Conservation (phyloP, 2,329 filamentous ascomycete species). For the Fusarium anguioides region DNA sequence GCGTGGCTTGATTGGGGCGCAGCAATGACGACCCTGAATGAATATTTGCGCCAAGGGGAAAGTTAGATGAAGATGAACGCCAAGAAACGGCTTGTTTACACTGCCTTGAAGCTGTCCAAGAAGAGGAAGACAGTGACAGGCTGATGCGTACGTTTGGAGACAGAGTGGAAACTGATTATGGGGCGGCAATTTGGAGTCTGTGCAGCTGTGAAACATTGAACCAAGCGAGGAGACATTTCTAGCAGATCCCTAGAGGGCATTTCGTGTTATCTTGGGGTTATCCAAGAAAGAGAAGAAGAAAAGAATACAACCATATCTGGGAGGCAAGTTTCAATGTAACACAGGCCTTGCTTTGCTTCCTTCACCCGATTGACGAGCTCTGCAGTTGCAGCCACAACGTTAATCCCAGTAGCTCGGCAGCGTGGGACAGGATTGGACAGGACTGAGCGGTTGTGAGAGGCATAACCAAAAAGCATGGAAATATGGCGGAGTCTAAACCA, state of each 20-base stretch:
- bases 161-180: not conserved
- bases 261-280: not conserved
- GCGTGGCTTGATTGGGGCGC: slow-evolving; percentile 26
- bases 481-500: slow-evolving; percentile 8
- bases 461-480: not conserved
- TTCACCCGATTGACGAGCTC: not conserved
- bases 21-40: slow-evolving; percentile 22
- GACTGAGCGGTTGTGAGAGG: not conserved
- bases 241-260: not conserved
- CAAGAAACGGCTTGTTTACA: slow-evolving; percentile 23
- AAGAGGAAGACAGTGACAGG: slow-evolving; percentile 9
- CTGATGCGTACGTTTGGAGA: not conserved
- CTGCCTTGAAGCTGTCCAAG: slow-evolving; percentile 9
- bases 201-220: not conserved
- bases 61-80: slow-evolving; percentile 16
- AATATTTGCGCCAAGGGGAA: slow-evolving; percentile 29
- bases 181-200: not conserved
- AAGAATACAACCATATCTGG: not conserved
- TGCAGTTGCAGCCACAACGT: not conserved
- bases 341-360: not conserved
- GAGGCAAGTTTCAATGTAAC: not conserved
- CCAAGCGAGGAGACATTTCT: no score
- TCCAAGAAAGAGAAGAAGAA: not conserved
- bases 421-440: slow-evolving; percentile 8
- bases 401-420: slow-evolving; percentile 18